Evolutionary conservation across 2,329 filamentous ascomycete genomes (phyloP), one percentile per base, ranked within the genome.

Genomic region (Pseudogymnoascus sp.): DNA sequence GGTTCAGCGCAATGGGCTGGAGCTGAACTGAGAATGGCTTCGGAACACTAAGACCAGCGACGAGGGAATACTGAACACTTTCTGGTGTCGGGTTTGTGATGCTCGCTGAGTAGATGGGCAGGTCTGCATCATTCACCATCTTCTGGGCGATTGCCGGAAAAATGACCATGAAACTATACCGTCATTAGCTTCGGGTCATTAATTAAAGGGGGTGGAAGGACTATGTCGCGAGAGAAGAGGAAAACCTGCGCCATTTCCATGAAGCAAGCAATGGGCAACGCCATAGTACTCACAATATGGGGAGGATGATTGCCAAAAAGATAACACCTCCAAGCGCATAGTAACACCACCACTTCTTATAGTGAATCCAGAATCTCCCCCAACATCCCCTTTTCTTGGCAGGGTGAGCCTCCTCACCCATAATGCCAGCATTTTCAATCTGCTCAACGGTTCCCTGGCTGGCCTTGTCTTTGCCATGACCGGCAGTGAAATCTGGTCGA

Each of bases 81-180:
- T 74, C 66, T 12, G 69, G 69, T 1, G 68, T 68, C 9, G 74
- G 71, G 14, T 74, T 68, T 59, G 74, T 63, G 20, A 77, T 68
- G 0, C 67, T 65, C 1, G 73, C 73, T 50, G 67, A 66, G 63
- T 71, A 70, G 35, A 77, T 70, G 2, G 74, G 69, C 4, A 77
- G 67, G 14, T 68, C 61, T 2, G 73, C 73, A 50, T 72, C 70
- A 59, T 76, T 64, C 18, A 77, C 69, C 14, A 77, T 69, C 33
- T 69, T 63, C 43, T 76, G 75, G 0, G 75, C 74, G 35, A 77
- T 68, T 9, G 74, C 74, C n/a, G 75, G 75, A 6, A 77, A 70
- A 16, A 71, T 68, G 54, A 75, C 66, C 1, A 74, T 62, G 67
- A 77, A 76, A 61, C 75, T 77, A 58, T 30, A 0, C 7, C 8